Base-by-base conservation (phyloP, 805 yeast genomes). In the Sugiyamaella floridensis region DNA sequence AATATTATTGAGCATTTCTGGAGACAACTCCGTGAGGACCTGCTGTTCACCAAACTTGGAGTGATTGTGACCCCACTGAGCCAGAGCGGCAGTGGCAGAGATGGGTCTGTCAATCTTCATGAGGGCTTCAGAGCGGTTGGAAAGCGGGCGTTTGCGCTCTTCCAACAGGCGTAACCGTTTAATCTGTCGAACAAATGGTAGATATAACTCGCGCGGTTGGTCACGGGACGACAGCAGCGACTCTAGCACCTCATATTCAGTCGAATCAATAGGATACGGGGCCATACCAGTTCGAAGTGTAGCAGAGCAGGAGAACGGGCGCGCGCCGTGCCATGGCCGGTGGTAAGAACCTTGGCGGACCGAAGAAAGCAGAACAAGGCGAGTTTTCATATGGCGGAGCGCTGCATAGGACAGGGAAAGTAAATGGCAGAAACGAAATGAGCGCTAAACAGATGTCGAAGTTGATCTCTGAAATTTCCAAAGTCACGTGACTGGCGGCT, bases 251-350 rank as follows among this genome's bases (percentile, higher is more conserved):
- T 44, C 29, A 45, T 49, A 49, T 46, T 53, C 56, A 19, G 37
- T 32, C n/a, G 37, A 32, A 32, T 32, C 37, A 14, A 32, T 32
- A 11, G 37, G 37, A 32, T 32, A 32, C 4, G 10, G 37, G n/a
- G 37, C 37, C 4, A 14, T 11, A 14, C 9, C 37, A 3, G 10
- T 32, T 11, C 37, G 37, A 32, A 4, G 4, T 3, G 12, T 32
- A 2, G 37, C 12, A 10, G 37, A 32, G 37, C 8, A 2, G 41
- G 43, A 41, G 4, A 19, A 16, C 22, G 11, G 43, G 18, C 18
- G 11, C 18, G 43, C 19, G 76, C 1, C 65, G 43, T 14, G 85
- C 72, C 51, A 32, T 14, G 37, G 9, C 37, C 37, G 37, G n/a
- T 32, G 37, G 37, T 32, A 32, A 10, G 37, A 32, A 11, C n/a